Conservation (phyloP, 1,284 basidiomycete species). For the Vanrija pseudolonga region DNA sequence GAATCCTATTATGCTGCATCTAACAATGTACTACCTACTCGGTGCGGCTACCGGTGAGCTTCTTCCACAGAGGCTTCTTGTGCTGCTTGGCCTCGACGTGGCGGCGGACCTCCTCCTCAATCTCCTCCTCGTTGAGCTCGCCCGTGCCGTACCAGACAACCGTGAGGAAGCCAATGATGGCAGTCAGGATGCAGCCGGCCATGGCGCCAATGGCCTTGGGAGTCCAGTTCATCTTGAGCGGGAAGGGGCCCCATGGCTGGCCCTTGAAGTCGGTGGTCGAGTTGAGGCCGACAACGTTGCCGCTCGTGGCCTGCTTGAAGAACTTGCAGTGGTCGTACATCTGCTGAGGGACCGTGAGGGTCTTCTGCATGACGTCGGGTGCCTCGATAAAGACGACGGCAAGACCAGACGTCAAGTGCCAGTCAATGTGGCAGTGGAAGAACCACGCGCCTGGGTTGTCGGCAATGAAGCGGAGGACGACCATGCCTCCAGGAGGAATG, state of each 20-base stretch:
- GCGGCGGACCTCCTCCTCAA: conserved; percentile 64
- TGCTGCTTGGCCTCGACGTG: conserved; percentile 60
- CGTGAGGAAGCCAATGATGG: conserved; percentile 70
- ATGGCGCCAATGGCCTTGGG: conserved; percentile 76
- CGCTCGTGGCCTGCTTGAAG: conserved; percentile 59
- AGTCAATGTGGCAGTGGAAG: conserved; percentile 51
- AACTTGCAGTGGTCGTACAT: conserved; percentile 65
- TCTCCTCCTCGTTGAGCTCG: conserved; percentile 68
- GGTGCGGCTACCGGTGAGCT: conserved; percentile 7
- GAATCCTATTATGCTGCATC: background rate
- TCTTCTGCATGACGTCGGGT: conserved; percentile 43
- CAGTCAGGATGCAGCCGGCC: conserved; percentile 77
- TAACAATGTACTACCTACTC: background rate
- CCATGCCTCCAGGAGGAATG: conserved; percentile 50
- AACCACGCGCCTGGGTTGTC: conserved; percentile 57
- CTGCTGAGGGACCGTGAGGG: conserved; percentile 30
- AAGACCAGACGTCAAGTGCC: conserved; percentile 48
- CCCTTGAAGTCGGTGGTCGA: conserved; percentile 45
- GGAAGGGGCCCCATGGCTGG: conserved; percentile 67
- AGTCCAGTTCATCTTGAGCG: conserved; percentile 63
- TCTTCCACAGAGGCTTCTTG: conserved; percentile 25
- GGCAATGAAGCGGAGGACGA: conserved; percentile 51
- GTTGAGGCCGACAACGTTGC: conserved; percentile 58
- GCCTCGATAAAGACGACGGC: conserved; percentile 50
- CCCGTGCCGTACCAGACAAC: conserved; percentile 80